Conservation (phyloP, 23 red algal genomes). For the Gracilaria domingensis region DNA sequence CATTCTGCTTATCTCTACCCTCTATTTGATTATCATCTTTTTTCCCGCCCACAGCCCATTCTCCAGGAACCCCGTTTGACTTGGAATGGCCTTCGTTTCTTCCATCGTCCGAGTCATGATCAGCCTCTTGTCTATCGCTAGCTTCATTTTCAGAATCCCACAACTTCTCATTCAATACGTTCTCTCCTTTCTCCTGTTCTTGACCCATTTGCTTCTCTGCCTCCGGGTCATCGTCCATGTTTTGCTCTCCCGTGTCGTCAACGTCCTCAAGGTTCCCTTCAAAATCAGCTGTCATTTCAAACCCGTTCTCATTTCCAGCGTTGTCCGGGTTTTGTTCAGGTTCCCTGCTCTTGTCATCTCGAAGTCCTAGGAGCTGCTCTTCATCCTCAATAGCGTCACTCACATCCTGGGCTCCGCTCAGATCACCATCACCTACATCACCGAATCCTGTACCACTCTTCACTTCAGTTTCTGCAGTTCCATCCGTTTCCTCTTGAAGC, state of each 20-base stretch:
- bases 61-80: not conserved
- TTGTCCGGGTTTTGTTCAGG: conserved; percentile 29
- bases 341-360: conserved; percentile 10
- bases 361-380: conserved; percentile 75
- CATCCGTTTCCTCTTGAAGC: conserved; percentile 2
- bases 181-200: conserved; percentile 36
- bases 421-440: conserved; percentile 74
- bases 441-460: conserved; percentile 77
- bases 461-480: conserved; percentile 1
- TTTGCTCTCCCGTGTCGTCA: conserved; percentile 16
- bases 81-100: not conserved
- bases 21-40: not conserved
- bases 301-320: conserved; percentile 45
- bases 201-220: conserved; percentile 74
- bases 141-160: conserved; percentile 53
- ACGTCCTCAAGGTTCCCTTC: conserved; percentile 73
- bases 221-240: conserved; percentile 29
- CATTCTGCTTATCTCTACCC: not conserved
- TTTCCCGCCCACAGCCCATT: not conserved
- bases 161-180: conserved; percentile 71
- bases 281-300: conserved; percentile 86
- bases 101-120: conserved; percentile 3
- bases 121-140: conserved; percentile 10
- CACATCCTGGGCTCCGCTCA: conserved; percentile 77
- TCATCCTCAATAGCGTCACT: conserved; percentile 87